Base-by-base conservation (phyloP, 805 yeast species). In the Wickerhamomyces queroliae region DNA sequence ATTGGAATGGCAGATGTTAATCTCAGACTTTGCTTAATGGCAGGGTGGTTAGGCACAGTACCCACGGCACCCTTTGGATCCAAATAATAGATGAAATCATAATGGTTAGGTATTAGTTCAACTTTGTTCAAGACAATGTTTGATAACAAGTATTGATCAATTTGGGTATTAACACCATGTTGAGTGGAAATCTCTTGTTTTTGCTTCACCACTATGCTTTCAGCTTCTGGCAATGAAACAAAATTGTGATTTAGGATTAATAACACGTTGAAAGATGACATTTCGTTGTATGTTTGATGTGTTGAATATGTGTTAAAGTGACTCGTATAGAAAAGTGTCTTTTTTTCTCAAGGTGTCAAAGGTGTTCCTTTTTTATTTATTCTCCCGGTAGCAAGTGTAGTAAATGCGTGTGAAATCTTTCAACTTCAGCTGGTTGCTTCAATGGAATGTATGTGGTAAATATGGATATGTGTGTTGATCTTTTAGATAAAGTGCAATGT, bases 91-190 rank as follows among this genome's bases (percentile, higher is more conserved):
- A 55, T 41, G 26, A 40, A 54, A 24, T 54, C 56, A 37, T 54
- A 55, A 34, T 46, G 29, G 34, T 52, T 43, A 15, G 44, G 38
- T 15, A 40, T 32, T 5, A 55, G 28, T 25, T 42, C 29, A 10
- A 48, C 53, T 16, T 55, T 54, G 23, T 38, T 43, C 7, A 53
- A 31, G 4, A 53, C 52, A n/a, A 55, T 49, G 30, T 51, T 53
- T 25, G 59, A 54, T 5, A 55, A 41, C 16, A 55, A 38, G 33
- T 36, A 54, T 29, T 55, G 60, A 32, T 55, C 58, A 27, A 54
- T 38, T 7, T 33, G 24, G 2, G 47, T 27, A 15, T 36, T 35
- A 7, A 46, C 32, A 5, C 45, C 31, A 35, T 51, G 50, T 9
- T 37, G 35, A 1, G 30, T 20, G 2, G 18, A 10, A 11, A 55